These are phyloP conservation scores for Diddensiella transvaalensis DNA, from an alignment of 805 yeast species.

Conservation along the genomic window DNA sequence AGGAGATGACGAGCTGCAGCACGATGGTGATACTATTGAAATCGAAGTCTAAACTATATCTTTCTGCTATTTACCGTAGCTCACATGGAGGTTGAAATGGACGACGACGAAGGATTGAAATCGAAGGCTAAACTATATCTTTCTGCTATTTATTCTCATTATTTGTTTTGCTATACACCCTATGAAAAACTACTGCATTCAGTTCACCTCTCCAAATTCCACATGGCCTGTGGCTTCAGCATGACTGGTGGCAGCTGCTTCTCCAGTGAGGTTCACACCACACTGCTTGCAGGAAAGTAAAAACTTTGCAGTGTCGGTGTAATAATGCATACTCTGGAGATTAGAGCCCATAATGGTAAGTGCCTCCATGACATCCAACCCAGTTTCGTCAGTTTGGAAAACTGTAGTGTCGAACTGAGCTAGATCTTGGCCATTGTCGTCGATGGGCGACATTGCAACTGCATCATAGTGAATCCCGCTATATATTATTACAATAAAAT, in stretches of 20 bases:
- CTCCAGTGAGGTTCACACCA: slow-evolving; percentile 51
- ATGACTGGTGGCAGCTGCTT: slow-evolving; percentile 60
- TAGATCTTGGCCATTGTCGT: slow-evolving; percentile 20
- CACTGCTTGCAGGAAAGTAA: slow-evolving; percentile 57
- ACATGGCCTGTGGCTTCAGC: slow-evolving; percentile 59
- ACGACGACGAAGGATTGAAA: slow-evolving; percentile 5
- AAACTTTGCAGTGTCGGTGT: slow-evolving; percentile 63
- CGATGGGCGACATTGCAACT: slow-evolving; percentile 40
- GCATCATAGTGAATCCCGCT: slow-evolving; percentile 75
- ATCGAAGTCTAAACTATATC: neutral
- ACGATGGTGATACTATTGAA: slow-evolving; percentile 3
- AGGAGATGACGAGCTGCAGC: too few species aligned
- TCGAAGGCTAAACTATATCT: neutral
- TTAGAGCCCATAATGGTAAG: slow-evolving; percentile 40
- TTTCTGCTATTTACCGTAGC: too few species aligned
- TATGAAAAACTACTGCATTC: slow-evolving; percentile 1
- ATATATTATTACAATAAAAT: slow-evolving; percentile 54
- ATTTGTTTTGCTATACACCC: too few species aligned
- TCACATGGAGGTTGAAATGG: neutral
- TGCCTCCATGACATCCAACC: slow-evolving; percentile 37
- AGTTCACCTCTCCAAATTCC: slow-evolving; percentile 51
- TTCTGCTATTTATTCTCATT: too few species aligned
- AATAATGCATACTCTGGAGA: slow-evolving; percentile 51
- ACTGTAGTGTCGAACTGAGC: slow-evolving; percentile 39
- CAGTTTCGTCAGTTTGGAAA: slow-evolving; percentile 39